Conservation (phyloP, 106 monocot genomes). For the Alisma plantagoaquatica region DNA sequence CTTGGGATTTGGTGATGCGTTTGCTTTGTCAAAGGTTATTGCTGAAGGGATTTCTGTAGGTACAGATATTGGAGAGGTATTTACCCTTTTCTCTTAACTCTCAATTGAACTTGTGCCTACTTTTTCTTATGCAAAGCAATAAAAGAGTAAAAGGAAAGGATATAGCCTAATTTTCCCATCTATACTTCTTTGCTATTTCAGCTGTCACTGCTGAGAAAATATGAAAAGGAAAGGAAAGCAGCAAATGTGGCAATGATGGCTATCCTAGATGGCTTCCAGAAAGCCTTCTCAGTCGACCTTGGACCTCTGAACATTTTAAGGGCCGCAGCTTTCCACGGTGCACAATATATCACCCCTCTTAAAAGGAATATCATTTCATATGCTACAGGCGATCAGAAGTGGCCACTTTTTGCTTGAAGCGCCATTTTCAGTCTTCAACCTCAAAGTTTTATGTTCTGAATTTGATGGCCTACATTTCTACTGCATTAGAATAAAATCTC, state of each 20-base stretch:
- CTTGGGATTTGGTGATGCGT: constrained; percentile 93
- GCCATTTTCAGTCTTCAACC: too few species aligned
- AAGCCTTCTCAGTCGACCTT: constrained; percentile 70
- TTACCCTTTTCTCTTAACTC: background rate
- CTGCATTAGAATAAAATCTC: too few species aligned
- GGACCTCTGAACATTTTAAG: constrained; percentile 80
- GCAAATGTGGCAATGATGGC: constrained; percentile 90
- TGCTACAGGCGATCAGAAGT: constrained; percentile 83
- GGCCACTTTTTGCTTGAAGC: constrained; percentile 57
- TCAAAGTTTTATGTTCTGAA: too few species aligned
- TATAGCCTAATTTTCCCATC: too few species aligned
- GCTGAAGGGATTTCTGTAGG: constrained; percentile 69
- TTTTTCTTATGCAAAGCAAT: background rate
- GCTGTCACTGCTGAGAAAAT: constrained; percentile 75
- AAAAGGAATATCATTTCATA: constrained; percentile 84
- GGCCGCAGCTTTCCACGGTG: constrained; percentile 88
- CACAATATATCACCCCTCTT: constrained; percentile 72
- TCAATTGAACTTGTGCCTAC: background rate
- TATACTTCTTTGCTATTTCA: constrained; percentile 25
- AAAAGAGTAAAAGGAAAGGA: too few species aligned
- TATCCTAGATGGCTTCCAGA: constrained; percentile 83
- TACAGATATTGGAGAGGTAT: constrained; percentile 71
- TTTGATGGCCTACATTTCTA: too few species aligned
- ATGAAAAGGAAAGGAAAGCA: constrained; percentile 79
- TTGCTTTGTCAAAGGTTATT: constrained; percentile 52